These are phyloP conservation scores for Phoma sp. DNA, from an alignment of 2,329 filamentous ascomycete genomes.

Conservation along the genomic window DNA sequence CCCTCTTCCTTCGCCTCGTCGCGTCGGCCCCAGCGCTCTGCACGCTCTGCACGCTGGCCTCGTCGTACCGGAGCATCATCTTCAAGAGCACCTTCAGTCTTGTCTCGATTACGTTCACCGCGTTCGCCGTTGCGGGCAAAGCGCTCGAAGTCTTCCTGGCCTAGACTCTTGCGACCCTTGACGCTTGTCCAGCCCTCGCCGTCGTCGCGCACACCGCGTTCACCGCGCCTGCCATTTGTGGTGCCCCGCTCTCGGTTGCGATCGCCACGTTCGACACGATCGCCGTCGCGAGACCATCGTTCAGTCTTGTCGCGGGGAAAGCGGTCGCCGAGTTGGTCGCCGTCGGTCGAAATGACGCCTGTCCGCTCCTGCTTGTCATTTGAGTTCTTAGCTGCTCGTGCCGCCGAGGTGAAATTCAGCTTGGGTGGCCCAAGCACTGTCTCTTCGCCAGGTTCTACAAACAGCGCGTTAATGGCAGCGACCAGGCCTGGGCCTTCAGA, in stretches of 20 bases:
- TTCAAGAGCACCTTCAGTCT: constrained; percentile 43
- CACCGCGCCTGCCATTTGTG: constrained; percentile 43
- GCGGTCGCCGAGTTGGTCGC: constrained; percentile 47
- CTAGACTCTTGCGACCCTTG: constrained; percentile 76
- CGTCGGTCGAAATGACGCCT: constrained; percentile 43
- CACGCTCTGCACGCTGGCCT: constrained; percentile 67
- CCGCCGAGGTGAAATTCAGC: constrained; percentile 80
- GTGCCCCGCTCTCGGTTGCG: constrained; percentile 43
- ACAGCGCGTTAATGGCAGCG: constrained; percentile 39
- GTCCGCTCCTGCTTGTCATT: constrained; percentile 47
- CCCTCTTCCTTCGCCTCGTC: constrained; percentile 61
- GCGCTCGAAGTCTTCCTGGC: constrained; percentile 72
- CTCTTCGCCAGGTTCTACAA: constrained; percentile 70
- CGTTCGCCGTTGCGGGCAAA: constrained; percentile 61
- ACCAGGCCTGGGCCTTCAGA: constrained; percentile 53
- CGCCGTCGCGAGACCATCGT: constrained; percentile 52
- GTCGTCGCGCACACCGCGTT: constrained; percentile 56
- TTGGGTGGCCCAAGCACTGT: constrained; percentile 85
- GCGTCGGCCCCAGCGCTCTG: constrained; percentile 69
- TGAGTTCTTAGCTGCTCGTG: constrained; percentile 57
- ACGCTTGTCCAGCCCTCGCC: constrained; percentile 76
- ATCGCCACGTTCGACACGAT: constrained; percentile 34
- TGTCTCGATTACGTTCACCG: constrained; percentile 59
- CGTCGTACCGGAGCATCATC: constrained; percentile 61
- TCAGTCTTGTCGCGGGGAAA: constrained; percentile 42